phyloP scores from a whole-genome alignment of 306 rosid species.

The Crotalaria pallida region DNA sequence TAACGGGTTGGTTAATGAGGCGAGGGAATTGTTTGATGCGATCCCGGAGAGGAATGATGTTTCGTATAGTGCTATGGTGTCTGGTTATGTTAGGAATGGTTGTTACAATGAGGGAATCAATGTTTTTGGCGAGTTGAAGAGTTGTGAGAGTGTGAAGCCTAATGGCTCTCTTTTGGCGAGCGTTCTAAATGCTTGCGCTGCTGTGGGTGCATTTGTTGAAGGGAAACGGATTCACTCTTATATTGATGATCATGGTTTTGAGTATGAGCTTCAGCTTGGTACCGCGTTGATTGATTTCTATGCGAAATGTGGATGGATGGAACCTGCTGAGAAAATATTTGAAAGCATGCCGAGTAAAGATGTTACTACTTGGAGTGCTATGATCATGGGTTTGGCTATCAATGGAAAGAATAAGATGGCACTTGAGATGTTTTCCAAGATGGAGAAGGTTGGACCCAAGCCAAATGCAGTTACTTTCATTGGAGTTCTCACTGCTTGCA shows the following conservation, averaged over 20 bases:
- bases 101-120: constrained; percentile 22
- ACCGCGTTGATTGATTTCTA: constrained; percentile 44
- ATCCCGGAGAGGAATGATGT: constrained; percentile 23
- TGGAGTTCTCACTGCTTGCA: no score
- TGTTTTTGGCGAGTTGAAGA: constrained; percentile 20
- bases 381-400: constrained; percentile 36
- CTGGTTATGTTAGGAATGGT: constrained; percentile 37
- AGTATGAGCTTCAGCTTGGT: constrained; percentile 22
- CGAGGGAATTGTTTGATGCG: constrained; percentile 19
- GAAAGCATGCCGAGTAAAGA: no score
- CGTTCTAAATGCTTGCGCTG: constrained; percentile 33
- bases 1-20: no score
- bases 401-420: constrained; percentile 35
- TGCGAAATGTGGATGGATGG: no score
- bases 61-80: constrained; percentile 33
- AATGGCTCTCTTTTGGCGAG: constrained; percentile 22
- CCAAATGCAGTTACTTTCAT: no score
- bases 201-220: constrained; percentile 33
- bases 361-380: constrained; percentile 48
- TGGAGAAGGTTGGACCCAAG: no score
- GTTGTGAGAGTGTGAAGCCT: no score
- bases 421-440: constrained; percentile 38
- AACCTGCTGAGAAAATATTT: no score
- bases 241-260: constrained; percentile 23
- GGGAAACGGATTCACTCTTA: constrained; percentile 36